Conservation (phyloP, 805 yeast species). For the Cyberlindnera lachancei region DNA sequence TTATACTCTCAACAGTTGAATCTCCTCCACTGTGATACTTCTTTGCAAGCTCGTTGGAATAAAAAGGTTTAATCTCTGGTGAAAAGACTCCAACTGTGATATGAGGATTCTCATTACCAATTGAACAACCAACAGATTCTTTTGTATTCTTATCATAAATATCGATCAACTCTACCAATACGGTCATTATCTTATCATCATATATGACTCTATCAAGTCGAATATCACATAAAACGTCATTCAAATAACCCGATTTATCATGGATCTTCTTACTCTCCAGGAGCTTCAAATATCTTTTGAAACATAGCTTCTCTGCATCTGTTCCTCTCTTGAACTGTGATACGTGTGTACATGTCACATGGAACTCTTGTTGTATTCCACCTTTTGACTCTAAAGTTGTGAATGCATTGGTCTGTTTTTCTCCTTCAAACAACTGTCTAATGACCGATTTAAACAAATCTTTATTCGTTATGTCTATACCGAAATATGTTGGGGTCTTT, state of each 20-base stretch:
- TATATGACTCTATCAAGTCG: constrained; percentile 39
- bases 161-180: constrained; percentile 33
- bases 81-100: constrained; percentile 63
- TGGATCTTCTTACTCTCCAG: constrained; percentile 1
- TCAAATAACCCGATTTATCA: constrained; percentile 4
- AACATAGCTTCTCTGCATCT: constrained; percentile 17
- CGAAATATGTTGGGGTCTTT: constrained; percentile 37
- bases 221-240: constrained; percentile 28
- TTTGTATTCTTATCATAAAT: constrained; percentile 6
- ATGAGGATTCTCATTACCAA: constrained; percentile 48
- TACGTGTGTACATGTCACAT: constrained; percentile 58
- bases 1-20: constrained; percentile 5
- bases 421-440: too few relatives aligned
- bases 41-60: constrained; percentile 39
- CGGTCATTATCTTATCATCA: constrained; percentile 45
- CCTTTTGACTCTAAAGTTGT: constrained; percentile 21
- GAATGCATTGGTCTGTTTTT: too few relatives aligned
- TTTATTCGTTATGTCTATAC: constrained; percentile 29
- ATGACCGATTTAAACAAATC: neutral
- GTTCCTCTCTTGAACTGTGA: constrained; percentile 25
- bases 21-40: constrained; percentile 6
- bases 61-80: constrained; percentile 38
- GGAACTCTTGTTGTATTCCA: constrained; percentile 49
- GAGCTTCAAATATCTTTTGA: constrained; percentile 21
- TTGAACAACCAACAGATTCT: constrained; percentile 13